Evolutionary conservation across 768 basidiomycete genomes (phyloP).

Genomic region (Hericium rajendrae): DNA sequence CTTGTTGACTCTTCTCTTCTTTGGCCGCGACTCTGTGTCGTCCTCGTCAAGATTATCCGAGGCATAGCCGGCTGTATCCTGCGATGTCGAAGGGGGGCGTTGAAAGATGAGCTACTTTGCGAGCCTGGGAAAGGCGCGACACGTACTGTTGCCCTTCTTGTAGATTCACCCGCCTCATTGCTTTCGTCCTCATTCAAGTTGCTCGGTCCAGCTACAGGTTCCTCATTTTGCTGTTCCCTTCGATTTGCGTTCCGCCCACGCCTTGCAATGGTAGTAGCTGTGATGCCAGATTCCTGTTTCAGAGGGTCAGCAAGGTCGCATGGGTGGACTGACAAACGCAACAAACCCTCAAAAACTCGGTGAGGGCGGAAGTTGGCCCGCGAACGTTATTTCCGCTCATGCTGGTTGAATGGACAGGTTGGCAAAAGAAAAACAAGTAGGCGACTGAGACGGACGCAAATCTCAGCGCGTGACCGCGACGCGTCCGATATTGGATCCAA

Average conservation of each 20-base stretch:
- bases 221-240: slow-evolving; percentile 19
- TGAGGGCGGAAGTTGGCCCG: slow-evolving; percentile 76
- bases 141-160: not conserved
- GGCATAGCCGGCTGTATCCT: slow-evolving; percentile 8
- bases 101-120: not conserved
- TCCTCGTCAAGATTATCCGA: slow-evolving; percentile 12
- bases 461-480: not conserved
- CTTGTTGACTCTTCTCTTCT: slow-evolving; percentile 50
- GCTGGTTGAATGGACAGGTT: not conserved
- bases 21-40: slow-evolving; percentile 26
- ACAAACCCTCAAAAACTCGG: slow-evolving; percentile 66
- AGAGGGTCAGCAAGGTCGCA: not conserved
- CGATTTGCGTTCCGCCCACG: slow-evolving; percentile 14
- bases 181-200: slow-evolving; percentile 12
- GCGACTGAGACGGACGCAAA: not conserved
- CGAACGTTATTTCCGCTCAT: slow-evolving; percentile 47
- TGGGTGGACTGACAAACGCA: not conserved
- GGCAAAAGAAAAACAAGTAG: not conserved
- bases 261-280: slow-evolving; percentile 30
- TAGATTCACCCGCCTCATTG: slow-evolving; percentile 8
- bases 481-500: not conserved
- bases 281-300: slow-evolving; percentile 43
- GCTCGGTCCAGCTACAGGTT: slow-evolving; percentile 40
- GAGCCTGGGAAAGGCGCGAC: not conserved
- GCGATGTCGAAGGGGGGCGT: not conserved